Base-by-base conservation (phyloP, 192 early-diverging fungal species). In the Powellomyces hirtus region DNA sequence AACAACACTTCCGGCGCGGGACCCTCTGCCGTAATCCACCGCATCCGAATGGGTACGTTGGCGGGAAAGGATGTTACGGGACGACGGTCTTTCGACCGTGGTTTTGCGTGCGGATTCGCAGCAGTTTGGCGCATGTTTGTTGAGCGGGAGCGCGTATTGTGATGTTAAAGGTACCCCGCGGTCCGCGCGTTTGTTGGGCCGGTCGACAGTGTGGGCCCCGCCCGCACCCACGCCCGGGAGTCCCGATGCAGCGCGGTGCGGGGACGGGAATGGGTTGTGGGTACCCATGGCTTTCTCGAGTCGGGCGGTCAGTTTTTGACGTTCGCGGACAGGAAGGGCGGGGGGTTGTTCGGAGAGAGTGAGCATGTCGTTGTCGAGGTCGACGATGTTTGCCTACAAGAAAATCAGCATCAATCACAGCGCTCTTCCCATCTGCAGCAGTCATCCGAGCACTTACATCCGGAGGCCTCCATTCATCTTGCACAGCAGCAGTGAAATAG, bases 281-380 rank as follows among this genome's bases (percentile, higher is more conserved):
- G 14, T 57, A 1, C 80, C 80, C 38, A 79, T 80, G 71, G 85
- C 83, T 51, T 80, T 79, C 37, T 90, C 83, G 35, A 92, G 69
- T 0, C 81, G 77, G 29, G 70, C 58, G 2, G 88, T 50, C 6
- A 92, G 79, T 58, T 92, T 92, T 51, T 83, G 74, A 57, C 88
- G 73, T 53, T 88, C 87, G 8, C 83, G 79, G 8, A 73, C 57
- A 22, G 91, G 91, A 35, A 92, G 63, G 31, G 66, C 49, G 27
- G 74, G 71, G 1, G 79, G 78, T 6, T 56, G 70, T 26, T 79
- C 44, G 7, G 73, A 69, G 30, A 84, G 73, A 27, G 81, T 61
- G 31, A 90, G 74, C 0, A 68, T 77, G 64, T 91, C 84, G 42
- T 79, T 88, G 66, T 92, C 91, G 38, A 92, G 68, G 68, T 92